Conservation (phyloP, 2,329 filamentous ascomycete genomes). For the Dothiorella sarmentorum region DNA sequence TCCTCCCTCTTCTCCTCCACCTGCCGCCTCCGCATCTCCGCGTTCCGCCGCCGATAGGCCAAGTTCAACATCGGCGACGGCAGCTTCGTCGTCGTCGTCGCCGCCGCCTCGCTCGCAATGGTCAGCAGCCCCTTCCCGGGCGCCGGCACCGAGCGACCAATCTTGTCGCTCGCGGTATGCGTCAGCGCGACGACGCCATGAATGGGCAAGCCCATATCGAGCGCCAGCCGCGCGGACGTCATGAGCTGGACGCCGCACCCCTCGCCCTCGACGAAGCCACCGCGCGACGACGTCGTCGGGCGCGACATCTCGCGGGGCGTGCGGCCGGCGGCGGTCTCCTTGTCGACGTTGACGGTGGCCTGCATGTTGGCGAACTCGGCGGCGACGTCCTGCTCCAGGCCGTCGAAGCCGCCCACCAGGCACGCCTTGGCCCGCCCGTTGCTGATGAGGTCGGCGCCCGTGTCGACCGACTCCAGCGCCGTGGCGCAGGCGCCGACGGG, state of each 20-base stretch:
- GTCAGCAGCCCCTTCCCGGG: constrained; percentile 39
- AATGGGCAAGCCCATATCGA: constrained; percentile 37
- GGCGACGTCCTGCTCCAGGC: constrained; percentile 31
- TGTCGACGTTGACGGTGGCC: constrained; percentile 34
- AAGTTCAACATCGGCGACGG: constrained; percentile 28
- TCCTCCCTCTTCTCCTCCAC: no score
- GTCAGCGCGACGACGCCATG: constrained; percentile 34
- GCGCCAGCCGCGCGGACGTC: constrained; percentile 32
- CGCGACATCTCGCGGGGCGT: constrained; percentile 36
- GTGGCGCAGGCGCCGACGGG: constrained; percentile 42
- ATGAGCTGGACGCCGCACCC: constrained; percentile 39
- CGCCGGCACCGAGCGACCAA: constrained; percentile 38
- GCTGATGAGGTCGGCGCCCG: constrained; percentile 31
- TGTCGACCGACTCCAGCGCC: constrained; percentile 36
- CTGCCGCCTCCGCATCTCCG: constrained; percentile 22
- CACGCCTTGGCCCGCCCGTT: constrained; percentile 31
- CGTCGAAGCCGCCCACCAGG: constrained; percentile 37
- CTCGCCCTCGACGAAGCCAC: constrained; percentile 38
- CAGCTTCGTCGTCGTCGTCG: constrained; percentile 14
- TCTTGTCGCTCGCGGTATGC: constrained; percentile 34
- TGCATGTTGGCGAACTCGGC: constrained; percentile 37
- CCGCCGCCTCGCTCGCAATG: constrained; percentile 25
- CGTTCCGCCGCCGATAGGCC: constrained; percentile 26
- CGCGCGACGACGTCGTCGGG: constrained; percentile 32
- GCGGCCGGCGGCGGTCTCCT: constrained; percentile 26